phyloP scores from a whole-genome alignment of 2,329 filamentous ascomycete species.

The Botrytis deweyae region DNA sequence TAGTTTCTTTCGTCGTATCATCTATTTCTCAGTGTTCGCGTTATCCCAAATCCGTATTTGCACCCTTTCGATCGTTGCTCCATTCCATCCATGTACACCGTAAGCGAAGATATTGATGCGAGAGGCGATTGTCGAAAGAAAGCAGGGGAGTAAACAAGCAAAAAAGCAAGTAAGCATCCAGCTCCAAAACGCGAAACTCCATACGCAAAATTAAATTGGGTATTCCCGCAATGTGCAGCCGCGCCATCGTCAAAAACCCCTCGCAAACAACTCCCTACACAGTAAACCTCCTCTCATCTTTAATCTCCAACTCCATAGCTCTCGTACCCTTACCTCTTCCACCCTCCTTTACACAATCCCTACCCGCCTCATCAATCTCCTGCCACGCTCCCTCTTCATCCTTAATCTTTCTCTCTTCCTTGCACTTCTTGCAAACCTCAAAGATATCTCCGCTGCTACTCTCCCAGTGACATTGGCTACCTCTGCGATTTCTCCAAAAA shows the following conservation, averaged over 20 bases:
- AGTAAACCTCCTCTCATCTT: conserved; percentile 12
- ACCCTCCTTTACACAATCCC: background rate
- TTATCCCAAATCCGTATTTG: background rate
- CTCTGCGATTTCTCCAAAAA: conserved; percentile 5
- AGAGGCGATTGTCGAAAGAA: background rate
- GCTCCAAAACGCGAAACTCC: background rate
- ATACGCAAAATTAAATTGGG: background rate
- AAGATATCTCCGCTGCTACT: conserved; percentile 23
- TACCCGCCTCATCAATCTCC: background rate
- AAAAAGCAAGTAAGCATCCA: background rate
- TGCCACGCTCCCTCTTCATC: background rate
- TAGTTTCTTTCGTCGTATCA: background rate
- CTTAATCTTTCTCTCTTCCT: conserved; percentile 27
- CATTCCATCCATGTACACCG: background rate
- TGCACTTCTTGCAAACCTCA: conserved; percentile 29
- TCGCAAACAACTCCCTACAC: background rate
- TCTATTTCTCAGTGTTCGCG: background rate
- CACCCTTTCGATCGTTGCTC: background rate
- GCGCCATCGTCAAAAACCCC: background rate
- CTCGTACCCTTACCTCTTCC: background rate
- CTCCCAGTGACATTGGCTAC: conserved; percentile 16
- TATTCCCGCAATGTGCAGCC: background rate
- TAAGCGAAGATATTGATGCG: background rate
- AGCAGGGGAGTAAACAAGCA: background rate
- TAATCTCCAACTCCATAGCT: background rate